Evolutionary conservation across 2,329 filamentous ascomycete species (phyloP).

Genomic region (Aspergillus sp.): DNA sequence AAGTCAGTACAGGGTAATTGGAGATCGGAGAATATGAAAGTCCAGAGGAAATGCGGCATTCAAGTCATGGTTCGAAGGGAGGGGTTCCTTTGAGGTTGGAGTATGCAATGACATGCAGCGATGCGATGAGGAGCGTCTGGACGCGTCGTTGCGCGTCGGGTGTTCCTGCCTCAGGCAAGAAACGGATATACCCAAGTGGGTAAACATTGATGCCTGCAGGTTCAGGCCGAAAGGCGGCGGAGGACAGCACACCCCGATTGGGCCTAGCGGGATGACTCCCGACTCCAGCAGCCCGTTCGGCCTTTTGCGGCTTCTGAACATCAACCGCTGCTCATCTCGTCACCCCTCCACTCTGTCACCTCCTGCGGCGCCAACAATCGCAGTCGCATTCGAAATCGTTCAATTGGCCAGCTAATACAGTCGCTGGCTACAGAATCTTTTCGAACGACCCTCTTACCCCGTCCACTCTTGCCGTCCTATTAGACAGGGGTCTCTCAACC

Average conservation of each 20-base stretch:
- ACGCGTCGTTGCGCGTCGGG: constrained; percentile 35
- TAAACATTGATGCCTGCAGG: constrained; percentile 16
- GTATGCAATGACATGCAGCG: constrained; percentile 8
- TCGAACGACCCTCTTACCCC: constrained; percentile 5
- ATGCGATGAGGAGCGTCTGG: constrained; percentile 15
- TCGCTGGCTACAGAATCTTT: constrained; percentile 12
- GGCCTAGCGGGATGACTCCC: constrained; percentile 30
- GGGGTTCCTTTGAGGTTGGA: not conserved
- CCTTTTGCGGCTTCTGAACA: constrained; percentile 40
- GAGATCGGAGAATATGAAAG: not conserved
- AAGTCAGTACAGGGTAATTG: not conserved
- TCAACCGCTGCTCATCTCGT: constrained; percentile 28
- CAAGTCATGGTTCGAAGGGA: not conserved
- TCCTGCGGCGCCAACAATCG: constrained; percentile 21
- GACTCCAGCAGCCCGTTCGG: constrained; percentile 19
- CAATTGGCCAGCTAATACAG: constrained; percentile 25
- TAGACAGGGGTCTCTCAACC: constrained; percentile 17
- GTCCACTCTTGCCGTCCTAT: constrained; percentile 12
- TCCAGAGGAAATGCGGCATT: not conserved
- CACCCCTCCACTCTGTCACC: constrained; percentile 28
- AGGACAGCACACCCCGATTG: constrained; percentile 20
- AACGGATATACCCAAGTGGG: not conserved
- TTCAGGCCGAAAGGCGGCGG: constrained; percentile 25
- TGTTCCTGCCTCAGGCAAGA: constrained; percentile 23
- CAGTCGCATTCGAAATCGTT: constrained; percentile 15